Evolutionary conservation across 2,329 filamentous ascomycete genomes (phyloP).

Genomic region (Coniochaeta hoffmannii): DNA sequence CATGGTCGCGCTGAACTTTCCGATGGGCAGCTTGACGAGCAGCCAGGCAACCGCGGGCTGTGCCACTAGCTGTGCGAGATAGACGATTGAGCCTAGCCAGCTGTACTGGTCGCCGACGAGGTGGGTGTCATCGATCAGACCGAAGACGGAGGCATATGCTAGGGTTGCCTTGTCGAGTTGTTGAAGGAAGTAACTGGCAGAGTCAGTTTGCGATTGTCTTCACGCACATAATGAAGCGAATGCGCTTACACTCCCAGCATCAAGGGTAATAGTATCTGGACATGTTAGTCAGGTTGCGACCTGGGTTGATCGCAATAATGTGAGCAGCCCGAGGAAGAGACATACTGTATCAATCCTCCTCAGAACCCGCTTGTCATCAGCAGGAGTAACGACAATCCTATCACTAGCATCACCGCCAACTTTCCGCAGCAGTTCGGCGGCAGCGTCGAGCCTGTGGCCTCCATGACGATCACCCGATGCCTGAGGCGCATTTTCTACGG

Average conservation of each 20-base stretch:
- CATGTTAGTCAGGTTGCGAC: background rate
- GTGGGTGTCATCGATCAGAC: constrained; percentile 10
- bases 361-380: constrained; percentile 43
- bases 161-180: constrained; percentile 15
- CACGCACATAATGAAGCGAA: too few relatives aligned
- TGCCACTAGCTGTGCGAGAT: constrained; percentile 23
- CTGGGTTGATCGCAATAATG: background rate
- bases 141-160: constrained; percentile 14
- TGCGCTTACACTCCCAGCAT: too few relatives aligned
- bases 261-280: constrained; percentile 33
- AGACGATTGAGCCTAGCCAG: constrained; percentile 25
- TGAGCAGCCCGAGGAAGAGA: background rate
- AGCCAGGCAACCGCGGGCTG: constrained; percentile 16
- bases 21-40: constrained; percentile 17
- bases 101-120: constrained; percentile 14
- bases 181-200: constrained; percentile 17
- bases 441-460: constrained; percentile 7
- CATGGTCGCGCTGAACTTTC: constrained; percentile 15
- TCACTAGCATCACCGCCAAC: constrained; percentile 17
- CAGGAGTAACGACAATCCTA: constrained; percentile 39
- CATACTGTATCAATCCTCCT: constrained; percentile 38
- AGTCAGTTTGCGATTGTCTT: too few relatives aligned
- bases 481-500: constrained; percentile 7
- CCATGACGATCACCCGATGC: background rate
- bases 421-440: constrained; percentile 12